A percentile compares a stretch with the other conserved stretches of the same genome.
phyloP scores from a whole-genome alignment of 257 asterid species.

The Avicennia marina region DNA sequence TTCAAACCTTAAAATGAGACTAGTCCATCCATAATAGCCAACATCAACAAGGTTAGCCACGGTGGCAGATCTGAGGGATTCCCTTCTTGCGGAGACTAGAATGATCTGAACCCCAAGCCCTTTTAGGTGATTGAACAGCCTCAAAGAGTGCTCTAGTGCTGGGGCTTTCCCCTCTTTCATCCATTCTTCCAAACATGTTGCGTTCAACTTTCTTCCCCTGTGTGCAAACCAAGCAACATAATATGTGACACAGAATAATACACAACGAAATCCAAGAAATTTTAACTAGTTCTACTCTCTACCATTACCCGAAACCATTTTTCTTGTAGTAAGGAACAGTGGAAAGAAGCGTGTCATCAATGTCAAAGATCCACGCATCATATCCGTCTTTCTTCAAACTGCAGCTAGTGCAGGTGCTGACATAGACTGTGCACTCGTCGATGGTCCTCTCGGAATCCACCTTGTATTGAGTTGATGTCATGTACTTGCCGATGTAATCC shows the following conservation, averaged over 20 bases:
- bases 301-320: constrained; percentile 57
- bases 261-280: neutral
- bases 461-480: constrained; percentile 69
- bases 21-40: constrained; percentile 63
- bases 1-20: constrained; percentile 56
- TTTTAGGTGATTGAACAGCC: constrained; percentile 59
- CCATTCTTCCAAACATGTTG: constrained; percentile 70
- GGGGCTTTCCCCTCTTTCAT: constrained; percentile 61
- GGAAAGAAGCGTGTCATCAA: constrained; percentile 77
- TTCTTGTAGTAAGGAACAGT: constrained; percentile 69
- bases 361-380: constrained; percentile 70
- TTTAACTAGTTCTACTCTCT: too few relatives aligned
- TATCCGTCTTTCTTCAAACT: constrained; percentile 48
- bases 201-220: constrained; percentile 55
- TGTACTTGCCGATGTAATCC: constrained; percentile 48
- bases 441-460: constrained; percentile 58
- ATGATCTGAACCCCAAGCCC: constrained; percentile 42
- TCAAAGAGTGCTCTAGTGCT: constrained; percentile 41
- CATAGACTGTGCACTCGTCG: constrained; percentile 44
- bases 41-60: constrained; percentile 59
- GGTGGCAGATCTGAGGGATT: constrained; percentile 67
- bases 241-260: neutral
- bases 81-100: constrained; percentile 65
- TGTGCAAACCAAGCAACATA: neutral
- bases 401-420: constrained; percentile 44